Evolutionary conservation across 345 rosid species (phyloP).

Genomic region (Eucalyptus sp.): DNA sequence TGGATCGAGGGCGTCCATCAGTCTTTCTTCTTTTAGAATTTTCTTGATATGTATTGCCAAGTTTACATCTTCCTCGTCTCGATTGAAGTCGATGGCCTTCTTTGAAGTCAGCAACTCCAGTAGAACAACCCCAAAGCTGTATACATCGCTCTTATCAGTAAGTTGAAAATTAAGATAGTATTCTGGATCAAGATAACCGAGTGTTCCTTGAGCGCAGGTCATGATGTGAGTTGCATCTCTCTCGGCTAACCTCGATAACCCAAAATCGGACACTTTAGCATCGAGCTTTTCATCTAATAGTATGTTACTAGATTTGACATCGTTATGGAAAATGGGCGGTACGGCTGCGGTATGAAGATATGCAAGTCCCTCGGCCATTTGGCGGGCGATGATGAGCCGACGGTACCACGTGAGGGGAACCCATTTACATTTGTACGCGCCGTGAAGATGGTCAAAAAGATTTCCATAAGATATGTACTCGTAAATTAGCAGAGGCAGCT

Average conservation of each 20-base stretch:
- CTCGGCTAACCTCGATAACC: slow-evolving; percentile 37
- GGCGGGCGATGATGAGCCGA: slow-evolving; percentile 33
- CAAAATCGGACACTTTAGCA: slow-evolving; percentile 51
- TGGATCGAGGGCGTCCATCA: slow-evolving; percentile 30
- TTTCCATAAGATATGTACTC: slow-evolving; percentile 42
- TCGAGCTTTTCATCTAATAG: slow-evolving; percentile 31
- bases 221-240: slow-evolving; percentile 31
- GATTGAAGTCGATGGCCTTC: slow-evolving; percentile 36
- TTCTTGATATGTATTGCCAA: slow-evolving; percentile 33
- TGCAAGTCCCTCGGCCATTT: slow-evolving; percentile 42
- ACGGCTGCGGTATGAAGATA: slow-evolving; percentile 42
- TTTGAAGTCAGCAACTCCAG: slow-evolving; percentile 34
- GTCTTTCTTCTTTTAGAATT: slow-evolving; percentile 22
- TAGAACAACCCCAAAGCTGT: slow-evolving; percentile 53
- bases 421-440: neutral
- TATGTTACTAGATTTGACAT: slow-evolving; percentile 45
- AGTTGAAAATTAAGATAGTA: slow-evolving; percentile 43
- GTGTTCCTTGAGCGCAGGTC: slow-evolving; percentile 46
- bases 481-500: slow-evolving; percentile 39
- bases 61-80: slow-evolving; percentile 46
- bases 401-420: slow-evolving; percentile 18
- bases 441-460: slow-evolving; percentile 31
- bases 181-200: slow-evolving; percentile 59
- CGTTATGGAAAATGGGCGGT: slow-evolving; percentile 52
- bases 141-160: slow-evolving; percentile 56